Base-by-base conservation (phyloP, 768 basidiomycete species). In the Cyathus striatus region DNA sequence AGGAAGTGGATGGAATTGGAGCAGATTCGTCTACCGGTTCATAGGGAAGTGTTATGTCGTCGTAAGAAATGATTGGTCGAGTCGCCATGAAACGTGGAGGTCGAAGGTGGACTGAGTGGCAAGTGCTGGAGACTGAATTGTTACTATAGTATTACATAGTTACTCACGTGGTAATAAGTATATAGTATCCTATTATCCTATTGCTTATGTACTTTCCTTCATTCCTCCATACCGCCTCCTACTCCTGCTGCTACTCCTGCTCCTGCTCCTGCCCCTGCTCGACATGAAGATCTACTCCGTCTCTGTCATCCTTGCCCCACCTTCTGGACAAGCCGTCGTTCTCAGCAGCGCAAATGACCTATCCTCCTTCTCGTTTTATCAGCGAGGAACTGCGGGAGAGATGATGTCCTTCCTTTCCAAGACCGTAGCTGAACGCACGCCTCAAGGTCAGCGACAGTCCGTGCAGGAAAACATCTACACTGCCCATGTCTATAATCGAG, bases 321-420 rank as follows among this genome's bases (percentile, higher is more conserved):
- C 82, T 6, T 76, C 76, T 23, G 78, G 80, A 13, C 61, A 83
- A 13, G 72, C 76, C n/a, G 76, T 76, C 4, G 61, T 82, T 23
- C 79, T 98, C 23, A 70, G 72, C 50, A 75, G 67, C 27, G 82
- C 85, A 13, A 79, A 74, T 34, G 95, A 98, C 58, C 76, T 97
- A 12, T 88, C 86, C 21, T 85, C 85, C 9, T 97, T 94, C 71
- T 86, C 86, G 23, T 98, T 97, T 73, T 96, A 94, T 65, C 92
- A 96, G 68, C 73, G 78, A 48, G 84, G 90, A 37, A 82, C 86
- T 14, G 81, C 95, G 40, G 79, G 72, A 40, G 95, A 98, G 68
- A 97, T 98, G 65, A 78, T 98, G 80, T 75, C 79, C 20, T 98
- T 98, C 76, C 86, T 96, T 63, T 81, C 86, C 36, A 91, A 83